Conservation (phyloP, 2,329 filamentous ascomycete species). For the Claviceps fusiformis region DNA sequence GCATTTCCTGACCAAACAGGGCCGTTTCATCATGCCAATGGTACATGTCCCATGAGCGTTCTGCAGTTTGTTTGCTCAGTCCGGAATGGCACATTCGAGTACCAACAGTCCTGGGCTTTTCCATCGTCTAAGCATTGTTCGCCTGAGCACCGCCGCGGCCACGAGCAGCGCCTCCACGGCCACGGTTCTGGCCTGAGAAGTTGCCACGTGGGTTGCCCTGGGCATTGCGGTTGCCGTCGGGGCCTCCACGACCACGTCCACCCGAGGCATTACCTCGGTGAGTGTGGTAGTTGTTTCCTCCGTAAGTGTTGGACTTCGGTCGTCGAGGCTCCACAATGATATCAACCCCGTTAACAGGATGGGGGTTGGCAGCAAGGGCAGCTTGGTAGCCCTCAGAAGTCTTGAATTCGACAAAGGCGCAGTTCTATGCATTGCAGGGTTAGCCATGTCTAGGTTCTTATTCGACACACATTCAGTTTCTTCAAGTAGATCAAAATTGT, state of each 20-base stretch:
- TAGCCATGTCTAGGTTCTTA: not conserved
- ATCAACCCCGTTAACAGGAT: slow-evolving; percentile 67
- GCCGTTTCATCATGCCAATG: not conserved
- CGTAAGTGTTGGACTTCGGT: slow-evolving; percentile 57
- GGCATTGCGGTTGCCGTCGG: slow-evolving; percentile 44
- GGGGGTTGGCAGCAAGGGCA: slow-evolving; percentile 73
- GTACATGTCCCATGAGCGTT: not conserved
- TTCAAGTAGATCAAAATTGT: slow-evolving; percentile 16
- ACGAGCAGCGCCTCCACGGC: slow-evolving; percentile 52
- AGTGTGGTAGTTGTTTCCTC: slow-evolving; percentile 51
- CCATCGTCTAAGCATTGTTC: slow-evolving; percentile 33
- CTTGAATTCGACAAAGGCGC: slow-evolving; percentile 90
- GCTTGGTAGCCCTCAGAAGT: slow-evolving; percentile 68
- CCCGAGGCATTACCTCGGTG: slow-evolving; percentile 43
- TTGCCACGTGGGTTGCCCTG: slow-evolving; percentile 51
- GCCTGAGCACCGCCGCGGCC: slow-evolving; percentile 47
- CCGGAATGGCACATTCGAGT: not conserved
- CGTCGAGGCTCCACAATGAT: slow-evolving; percentile 84
- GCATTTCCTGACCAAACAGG: not conserved
- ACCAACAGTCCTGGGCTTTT: not conserved
- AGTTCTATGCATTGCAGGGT: slow-evolving; percentile 49
- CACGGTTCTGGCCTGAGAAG: slow-evolving; percentile 52
- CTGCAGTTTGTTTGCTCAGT: not conserved
- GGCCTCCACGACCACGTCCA: slow-evolving; percentile 53
- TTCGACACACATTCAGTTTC: not conserved